Evolutionary conservation across 106 monocot genomes (phyloP).

Genomic region (Dendrobium officinale): DNA sequence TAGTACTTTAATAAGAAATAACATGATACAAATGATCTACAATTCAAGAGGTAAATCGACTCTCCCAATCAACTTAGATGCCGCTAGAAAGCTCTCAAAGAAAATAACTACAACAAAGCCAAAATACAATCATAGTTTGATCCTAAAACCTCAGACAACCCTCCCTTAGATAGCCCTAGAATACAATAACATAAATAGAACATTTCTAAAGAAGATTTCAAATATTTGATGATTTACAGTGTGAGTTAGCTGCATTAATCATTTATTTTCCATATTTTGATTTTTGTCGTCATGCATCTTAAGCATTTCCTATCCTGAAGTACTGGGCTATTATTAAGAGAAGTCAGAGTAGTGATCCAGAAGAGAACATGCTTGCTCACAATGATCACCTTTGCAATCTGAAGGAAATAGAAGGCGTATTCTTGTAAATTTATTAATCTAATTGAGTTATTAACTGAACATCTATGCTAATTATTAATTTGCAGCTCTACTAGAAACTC

Average conservation of each 20-base stretch:
- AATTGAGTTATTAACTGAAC: not conserved
- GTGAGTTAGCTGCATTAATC: not conserved
- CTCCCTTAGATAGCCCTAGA: too few relatives aligned
- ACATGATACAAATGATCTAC: too few relatives aligned
- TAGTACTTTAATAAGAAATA: too few relatives aligned
- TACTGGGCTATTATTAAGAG: not conserved
- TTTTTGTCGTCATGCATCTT: too few relatives aligned
- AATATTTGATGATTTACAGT: not conserved
- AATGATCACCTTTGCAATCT: not conserved
- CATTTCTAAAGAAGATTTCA: not conserved
- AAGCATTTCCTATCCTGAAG: not conserved
- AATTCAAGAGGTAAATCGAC: too few relatives aligned
- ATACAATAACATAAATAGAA: too few relatives aligned
- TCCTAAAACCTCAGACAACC: too few relatives aligned
- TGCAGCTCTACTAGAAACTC: conserved; percentile 66
- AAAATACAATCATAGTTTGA: too few relatives aligned
- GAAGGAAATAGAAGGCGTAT: not conserved
- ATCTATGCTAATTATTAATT: conserved; percentile 1
- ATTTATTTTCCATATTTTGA: not conserved
- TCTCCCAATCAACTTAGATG: too few relatives aligned
- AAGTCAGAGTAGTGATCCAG: not conserved
- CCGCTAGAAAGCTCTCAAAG: too few relatives aligned
- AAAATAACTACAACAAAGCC: too few relatives aligned
- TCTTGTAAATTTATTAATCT: not conserved
- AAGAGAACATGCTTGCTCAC: not conserved